Conservation (phyloP, 1,284 basidiomycete genomes). For the Leccinum pseudoinsigne region DNA sequence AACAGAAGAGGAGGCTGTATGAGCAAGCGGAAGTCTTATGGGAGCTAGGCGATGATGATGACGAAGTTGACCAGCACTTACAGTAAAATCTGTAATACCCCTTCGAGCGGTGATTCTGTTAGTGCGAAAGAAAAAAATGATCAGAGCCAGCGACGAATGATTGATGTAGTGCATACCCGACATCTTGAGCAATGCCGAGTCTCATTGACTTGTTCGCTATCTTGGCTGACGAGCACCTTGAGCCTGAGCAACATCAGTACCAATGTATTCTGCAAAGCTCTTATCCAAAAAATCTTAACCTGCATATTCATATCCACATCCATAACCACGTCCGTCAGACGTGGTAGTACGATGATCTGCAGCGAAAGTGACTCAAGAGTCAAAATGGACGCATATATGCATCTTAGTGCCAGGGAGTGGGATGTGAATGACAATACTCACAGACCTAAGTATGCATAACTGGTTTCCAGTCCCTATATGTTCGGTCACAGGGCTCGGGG, state of each 20-base stretch:
- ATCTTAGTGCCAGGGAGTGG: no score
- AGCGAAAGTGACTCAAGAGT: constrained; percentile 66
- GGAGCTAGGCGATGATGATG: no score
- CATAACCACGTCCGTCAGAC: constrained; percentile 70
- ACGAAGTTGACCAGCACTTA: constrained; percentile 29
- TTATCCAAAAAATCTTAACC: constrained; percentile 73
- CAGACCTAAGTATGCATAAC: no score
- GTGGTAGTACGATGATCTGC: constrained; percentile 90
- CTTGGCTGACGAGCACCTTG: constrained; percentile 94
- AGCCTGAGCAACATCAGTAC: constrained; percentile 78
- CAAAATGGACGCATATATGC: no score
- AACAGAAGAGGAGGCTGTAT: no score
- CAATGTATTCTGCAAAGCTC: constrained; percentile 90
- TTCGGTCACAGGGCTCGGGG: no score
- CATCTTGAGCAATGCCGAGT: constrained; percentile 80
- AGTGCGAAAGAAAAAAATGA: no score
- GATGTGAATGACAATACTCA: no score
- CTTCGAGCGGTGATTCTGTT: no score
- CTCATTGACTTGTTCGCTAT: constrained; percentile 53
- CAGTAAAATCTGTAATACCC: constrained; percentile 27
- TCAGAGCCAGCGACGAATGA: constrained; percentile 38
- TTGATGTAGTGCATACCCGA: constrained; percentile 99
- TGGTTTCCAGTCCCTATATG: no score
- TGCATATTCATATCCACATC: constrained; percentile 99
- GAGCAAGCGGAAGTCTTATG: no score